These are phyloP conservation scores for Wolfiporia cocos DNA, from an alignment of 1,284 basidiomycete genomes.

Conservation along the genomic window DNA sequence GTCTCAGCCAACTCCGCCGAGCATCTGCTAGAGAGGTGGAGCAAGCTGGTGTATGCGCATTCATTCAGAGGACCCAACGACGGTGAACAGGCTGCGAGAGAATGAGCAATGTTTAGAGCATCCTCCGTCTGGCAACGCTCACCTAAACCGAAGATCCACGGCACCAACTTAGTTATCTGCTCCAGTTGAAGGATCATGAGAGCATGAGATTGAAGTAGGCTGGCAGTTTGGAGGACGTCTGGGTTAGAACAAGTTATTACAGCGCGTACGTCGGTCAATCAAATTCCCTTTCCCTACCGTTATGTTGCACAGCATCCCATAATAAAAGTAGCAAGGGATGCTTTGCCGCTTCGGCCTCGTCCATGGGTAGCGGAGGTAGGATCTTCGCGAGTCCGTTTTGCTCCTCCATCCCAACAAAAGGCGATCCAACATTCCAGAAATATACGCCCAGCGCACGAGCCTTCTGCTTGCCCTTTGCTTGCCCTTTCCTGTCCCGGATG, in stretches of 20 bases:
- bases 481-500: conserved; percentile 22
- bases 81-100: too few species aligned
- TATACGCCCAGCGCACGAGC: conserved; percentile 32
- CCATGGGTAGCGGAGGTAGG: conserved; percentile 8
- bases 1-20: too few species aligned
- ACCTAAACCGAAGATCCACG: conserved; percentile 23
- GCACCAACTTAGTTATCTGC: conserved; percentile 11
- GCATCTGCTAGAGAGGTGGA: background rate
- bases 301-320: conserved; percentile 24
- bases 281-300: conserved; percentile 40
- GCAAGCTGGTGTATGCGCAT: conserved; percentile 3
- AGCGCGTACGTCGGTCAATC: too few species aligned
- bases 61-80: background rate
- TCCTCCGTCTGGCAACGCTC: too few species aligned
- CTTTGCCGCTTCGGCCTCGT: conserved; percentile 4
- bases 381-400: conserved; percentile 14
- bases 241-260: background rate
- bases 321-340: conserved; percentile 22
- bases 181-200: conserved; percentile 9
- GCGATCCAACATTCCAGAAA: conserved; percentile 12
- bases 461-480: conserved; percentile 29
- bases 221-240: conserved; percentile 35
- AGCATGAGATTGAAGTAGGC: conserved; percentile 31
- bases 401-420: conserved; percentile 9
- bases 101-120: too few species aligned